These are phyloP conservation scores for Helminthosporium solani DNA, from an alignment of 2,329 filamentous ascomycete genomes.

Conservation along the genomic window DNA sequence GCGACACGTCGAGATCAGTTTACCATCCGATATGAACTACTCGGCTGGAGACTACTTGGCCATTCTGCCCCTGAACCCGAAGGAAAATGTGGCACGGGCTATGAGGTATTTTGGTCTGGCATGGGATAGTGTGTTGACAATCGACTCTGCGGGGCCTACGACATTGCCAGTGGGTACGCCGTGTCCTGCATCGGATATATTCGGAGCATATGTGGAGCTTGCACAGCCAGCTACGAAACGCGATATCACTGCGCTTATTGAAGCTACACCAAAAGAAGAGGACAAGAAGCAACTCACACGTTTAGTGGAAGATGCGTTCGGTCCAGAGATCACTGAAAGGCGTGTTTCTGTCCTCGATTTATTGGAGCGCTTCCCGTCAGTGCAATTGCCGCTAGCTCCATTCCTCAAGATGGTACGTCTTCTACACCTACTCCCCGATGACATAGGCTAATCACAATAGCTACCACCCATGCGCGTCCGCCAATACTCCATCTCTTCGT, in stretches of 20 bases:
- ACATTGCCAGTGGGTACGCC: conserved; percentile 63
- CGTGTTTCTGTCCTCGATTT: conserved; percentile 67
- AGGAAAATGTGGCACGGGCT: conserved; percentile 60
- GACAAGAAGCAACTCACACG: conserved; percentile 52
- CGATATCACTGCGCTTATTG: conserved; percentile 53
- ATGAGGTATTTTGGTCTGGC: conserved; percentile 66
- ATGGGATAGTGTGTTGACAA: conserved; percentile 67
- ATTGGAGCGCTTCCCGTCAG: conserved; percentile 60
- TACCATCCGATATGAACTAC: conserved; percentile 58
- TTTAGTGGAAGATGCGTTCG: conserved; percentile 47
- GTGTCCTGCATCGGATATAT: conserved; percentile 62
- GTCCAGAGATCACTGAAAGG: conserved; percentile 49
- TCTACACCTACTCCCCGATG: no score
- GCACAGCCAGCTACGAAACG: conserved; percentile 71
- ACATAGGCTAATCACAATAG: neutral
- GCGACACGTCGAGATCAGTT: conserved; percentile 46
- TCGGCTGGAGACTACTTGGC: conserved; percentile 75
- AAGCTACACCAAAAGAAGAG: conserved; percentile 51
- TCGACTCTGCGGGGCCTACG: conserved; percentile 62
- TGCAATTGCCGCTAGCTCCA: conserved; percentile 62
- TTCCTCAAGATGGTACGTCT: conserved; percentile 63
- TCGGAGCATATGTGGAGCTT: conserved; percentile 72
- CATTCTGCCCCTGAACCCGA: conserved; percentile 69
- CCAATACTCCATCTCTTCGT: conserved; percentile 80
- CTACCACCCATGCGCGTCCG: conserved; percentile 73